Conservation (phyloP, 2,329 filamentous ascomycete species). For the Fusarium nurragi region DNA sequence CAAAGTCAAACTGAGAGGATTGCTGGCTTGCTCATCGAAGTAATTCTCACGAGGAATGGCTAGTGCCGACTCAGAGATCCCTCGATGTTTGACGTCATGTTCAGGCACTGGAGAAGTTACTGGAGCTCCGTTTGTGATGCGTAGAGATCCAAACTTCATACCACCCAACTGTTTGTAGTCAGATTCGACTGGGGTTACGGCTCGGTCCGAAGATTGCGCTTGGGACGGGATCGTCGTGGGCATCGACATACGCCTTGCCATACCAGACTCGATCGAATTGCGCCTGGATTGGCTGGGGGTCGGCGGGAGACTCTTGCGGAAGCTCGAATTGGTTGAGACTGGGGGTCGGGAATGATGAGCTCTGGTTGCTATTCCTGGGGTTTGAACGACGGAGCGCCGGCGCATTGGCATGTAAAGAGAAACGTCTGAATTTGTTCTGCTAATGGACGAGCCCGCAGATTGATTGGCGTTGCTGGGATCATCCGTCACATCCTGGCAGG, state of each 20-base stretch:
- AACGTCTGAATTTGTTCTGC: slow-evolving; percentile 56
- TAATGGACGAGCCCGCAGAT: slow-evolving; percentile 30
- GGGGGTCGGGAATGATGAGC: slow-evolving; percentile 37
- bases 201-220: slow-evolving; percentile 39
- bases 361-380: slow-evolving; percentile 61
- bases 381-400: slow-evolving; percentile 59
- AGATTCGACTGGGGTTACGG: slow-evolving; percentile 58
- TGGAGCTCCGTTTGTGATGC: slow-evolving; percentile 70
- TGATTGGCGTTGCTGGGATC: slow-evolving; percentile 36
- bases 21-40: slow-evolving; percentile 15
- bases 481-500: slow-evolving; percentile 36
- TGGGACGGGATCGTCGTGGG: slow-evolving; percentile 36
- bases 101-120: slow-evolving; percentile 53
- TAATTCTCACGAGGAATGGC: slow-evolving; percentile 9
- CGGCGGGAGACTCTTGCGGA: slow-evolving; percentile 52
- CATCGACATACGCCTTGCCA: slow-evolving; percentile 50
- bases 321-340: slow-evolving; percentile 46
- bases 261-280: slow-evolving; percentile 53
- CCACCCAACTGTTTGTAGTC: slow-evolving; percentile 69
- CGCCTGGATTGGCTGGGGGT: slow-evolving; percentile 52
- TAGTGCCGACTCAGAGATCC: slow-evolving; percentile 9
- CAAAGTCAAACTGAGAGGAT: slow-evolving; percentile 8
- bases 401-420: slow-evolving; percentile 60
- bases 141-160: slow-evolving; percentile 69
- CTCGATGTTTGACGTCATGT: slow-evolving; percentile 20